Evolutionary conservation across 305 asterid species (phyloP).

Genomic region (Fraxinus latifolia): DNA sequence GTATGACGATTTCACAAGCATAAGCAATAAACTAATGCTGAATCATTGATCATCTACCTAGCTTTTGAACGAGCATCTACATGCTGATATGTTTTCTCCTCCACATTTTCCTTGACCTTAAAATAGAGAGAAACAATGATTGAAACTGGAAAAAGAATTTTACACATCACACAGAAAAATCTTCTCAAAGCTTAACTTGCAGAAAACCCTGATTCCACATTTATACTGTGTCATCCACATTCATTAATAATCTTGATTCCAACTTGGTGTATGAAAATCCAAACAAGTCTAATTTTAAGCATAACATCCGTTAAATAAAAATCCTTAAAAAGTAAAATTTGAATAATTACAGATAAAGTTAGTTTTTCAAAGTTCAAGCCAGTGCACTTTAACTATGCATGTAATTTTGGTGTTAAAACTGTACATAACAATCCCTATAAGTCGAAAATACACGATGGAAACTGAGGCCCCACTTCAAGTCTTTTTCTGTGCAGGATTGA

Average conservation of each 20-base stretch:
- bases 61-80: conserved; percentile 92
- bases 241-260: background rate
- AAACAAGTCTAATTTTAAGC: background rate
- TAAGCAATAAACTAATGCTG: background rate
- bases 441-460: background rate
- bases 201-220: background rate
- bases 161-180: background rate
- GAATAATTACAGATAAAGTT: background rate
- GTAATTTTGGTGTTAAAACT: background rate
- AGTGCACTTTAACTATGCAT: background rate
- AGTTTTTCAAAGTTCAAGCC: background rate
- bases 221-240: background rate
- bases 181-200: background rate
- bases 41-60: conserved; percentile 44
- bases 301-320: background rate
- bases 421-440: background rate
- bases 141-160: background rate
- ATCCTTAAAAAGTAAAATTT: background rate
- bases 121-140: conserved; percentile 14
- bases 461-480: background rate
- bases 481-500: background rate
- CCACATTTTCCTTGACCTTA: conserved; percentile 75
- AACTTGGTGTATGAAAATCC: background rate
- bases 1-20: background rate
- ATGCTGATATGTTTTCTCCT: conserved; percentile 77